Evolutionary conservation across 176 grass and related monocot genomes (phyloP).

Genomic region (Carex parvula): DNA sequence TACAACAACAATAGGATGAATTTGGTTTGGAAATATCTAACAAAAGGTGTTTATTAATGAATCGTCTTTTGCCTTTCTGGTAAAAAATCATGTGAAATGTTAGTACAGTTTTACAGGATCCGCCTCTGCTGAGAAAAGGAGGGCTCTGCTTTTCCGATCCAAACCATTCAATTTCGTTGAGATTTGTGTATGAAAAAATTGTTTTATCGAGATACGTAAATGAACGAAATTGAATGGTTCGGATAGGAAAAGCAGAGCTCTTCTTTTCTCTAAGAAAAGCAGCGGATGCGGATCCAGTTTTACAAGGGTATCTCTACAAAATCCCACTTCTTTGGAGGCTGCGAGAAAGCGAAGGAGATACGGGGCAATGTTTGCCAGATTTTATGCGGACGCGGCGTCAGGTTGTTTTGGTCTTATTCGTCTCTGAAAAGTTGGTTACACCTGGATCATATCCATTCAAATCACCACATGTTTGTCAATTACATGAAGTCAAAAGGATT

Average conservation of each 20-base stretch:
- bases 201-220: too few species aligned
- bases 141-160: too few species aligned
- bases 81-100: neutral
- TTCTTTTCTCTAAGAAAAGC: too few species aligned
- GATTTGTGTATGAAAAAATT: too few species aligned
- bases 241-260: too few species aligned
- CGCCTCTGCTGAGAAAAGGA: too few species aligned
- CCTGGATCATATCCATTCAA: neutral
- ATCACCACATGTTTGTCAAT: neutral
- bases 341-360: neutral
- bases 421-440: neutral
- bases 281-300: too few species aligned
- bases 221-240: too few species aligned
- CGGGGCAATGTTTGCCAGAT: neutral
- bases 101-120: neutral
- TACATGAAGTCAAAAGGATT: neutral
- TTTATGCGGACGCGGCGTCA: conserved; percentile 23
- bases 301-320: conserved; percentile 9
- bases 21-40: neutral
- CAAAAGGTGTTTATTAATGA: neutral
- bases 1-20: neutral
- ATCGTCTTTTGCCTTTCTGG: neutral
- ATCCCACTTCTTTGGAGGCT: conserved; percentile 1
- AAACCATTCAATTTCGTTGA: too few species aligned
- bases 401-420: neutral